phyloP scores from a whole-genome alignment of 345 rosid species.

The Hibiscus syriacus region DNA sequence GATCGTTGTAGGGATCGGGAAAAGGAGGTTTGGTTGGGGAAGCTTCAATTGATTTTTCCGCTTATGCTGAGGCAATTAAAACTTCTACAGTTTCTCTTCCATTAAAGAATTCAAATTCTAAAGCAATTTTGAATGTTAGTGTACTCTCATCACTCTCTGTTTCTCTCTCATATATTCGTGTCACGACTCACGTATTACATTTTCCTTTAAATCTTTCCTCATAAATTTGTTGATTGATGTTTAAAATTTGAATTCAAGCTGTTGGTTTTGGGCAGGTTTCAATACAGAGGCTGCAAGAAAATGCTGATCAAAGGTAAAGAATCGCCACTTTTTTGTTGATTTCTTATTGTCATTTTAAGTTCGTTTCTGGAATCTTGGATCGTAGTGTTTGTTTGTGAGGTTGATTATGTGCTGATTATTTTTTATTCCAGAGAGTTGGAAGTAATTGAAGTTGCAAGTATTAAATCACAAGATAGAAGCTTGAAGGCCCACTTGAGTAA shows the following conservation, averaged over 20 bases:
- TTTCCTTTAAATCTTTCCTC: constrained; percentile 12
- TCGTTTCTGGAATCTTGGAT: not conserved
- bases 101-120: constrained; percentile 52
- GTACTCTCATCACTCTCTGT: constrained; percentile 2
- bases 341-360: constrained; percentile 4
- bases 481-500: constrained; percentile 50
- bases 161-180: constrained; percentile 16
- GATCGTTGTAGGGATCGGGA: constrained; percentile 48
- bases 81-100: constrained; percentile 65
- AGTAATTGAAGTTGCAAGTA: constrained; percentile 38
- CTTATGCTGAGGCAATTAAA: constrained; percentile 57
- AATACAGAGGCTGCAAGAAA: constrained; percentile 57
- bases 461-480: constrained; percentile 38
- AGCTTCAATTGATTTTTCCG: constrained; percentile 71
- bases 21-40: constrained; percentile 67
- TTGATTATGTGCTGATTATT: constrained; percentile 14
- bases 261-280: constrained; percentile 42
- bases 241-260: constrained; percentile 18
- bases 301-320: constrained; percentile 68
- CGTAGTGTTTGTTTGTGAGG: constrained; percentile 6
- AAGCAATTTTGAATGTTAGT: constrained; percentile 79
- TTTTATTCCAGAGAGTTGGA: constrained; percentile 52
- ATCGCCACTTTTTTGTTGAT: not conserved
- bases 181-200: constrained; percentile 24
- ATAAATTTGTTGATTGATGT: constrained; percentile 17